These are phyloP conservation scores for Pseudozyma hubeiensis DNA, from an alignment of 1,284 basidiomycete species.

Conservation along the genomic window DNA sequence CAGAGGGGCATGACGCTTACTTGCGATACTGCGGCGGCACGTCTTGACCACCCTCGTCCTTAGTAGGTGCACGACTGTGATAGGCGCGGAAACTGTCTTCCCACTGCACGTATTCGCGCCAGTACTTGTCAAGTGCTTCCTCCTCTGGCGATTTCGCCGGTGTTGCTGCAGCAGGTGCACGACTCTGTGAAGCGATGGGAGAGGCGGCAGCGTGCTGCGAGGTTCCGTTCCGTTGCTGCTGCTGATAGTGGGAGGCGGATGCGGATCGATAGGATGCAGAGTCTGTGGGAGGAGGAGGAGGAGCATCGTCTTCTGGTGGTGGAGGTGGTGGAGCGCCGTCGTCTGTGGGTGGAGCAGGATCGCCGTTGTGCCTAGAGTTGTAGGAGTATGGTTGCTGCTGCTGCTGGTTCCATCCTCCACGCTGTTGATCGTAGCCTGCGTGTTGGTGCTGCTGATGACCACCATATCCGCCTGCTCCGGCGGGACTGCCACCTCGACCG, in stretches of 20 bases:
- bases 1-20: not conserved
- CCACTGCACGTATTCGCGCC: conserved; percentile 67
- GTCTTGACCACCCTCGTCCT: conserved; percentile 66
- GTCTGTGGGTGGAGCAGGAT: conserved; percentile 37
- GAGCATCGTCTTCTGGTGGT: conserved; percentile 53
- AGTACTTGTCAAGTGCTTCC: conserved; percentile 65
- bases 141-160: conserved; percentile 51
- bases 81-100: conserved; percentile 63
- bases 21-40: conserved; percentile 62
- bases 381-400: conserved; percentile 24
- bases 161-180: conserved; percentile 4
- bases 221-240: conserved; percentile 10
- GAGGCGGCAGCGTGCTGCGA: not conserved
- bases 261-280: conserved; percentile 2
- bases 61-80: conserved; percentile 61
- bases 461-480: conserved; percentile 27
- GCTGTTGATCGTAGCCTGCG: conserved; percentile 20
- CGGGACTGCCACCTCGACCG: conserved; percentile 17
- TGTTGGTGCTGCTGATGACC: conserved; percentile 32
- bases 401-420: conserved; percentile 17
- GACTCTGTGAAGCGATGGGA: conserved; percentile 2
- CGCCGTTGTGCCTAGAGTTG: conserved; percentile 20
- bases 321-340: conserved; percentile 50
- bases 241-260: conserved; percentile 4
- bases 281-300: conserved; percentile 50